Evolutionary conservation across 73 alveolate genomes (phyloP).

Genomic region (Durusdinium trenchii): DNA sequence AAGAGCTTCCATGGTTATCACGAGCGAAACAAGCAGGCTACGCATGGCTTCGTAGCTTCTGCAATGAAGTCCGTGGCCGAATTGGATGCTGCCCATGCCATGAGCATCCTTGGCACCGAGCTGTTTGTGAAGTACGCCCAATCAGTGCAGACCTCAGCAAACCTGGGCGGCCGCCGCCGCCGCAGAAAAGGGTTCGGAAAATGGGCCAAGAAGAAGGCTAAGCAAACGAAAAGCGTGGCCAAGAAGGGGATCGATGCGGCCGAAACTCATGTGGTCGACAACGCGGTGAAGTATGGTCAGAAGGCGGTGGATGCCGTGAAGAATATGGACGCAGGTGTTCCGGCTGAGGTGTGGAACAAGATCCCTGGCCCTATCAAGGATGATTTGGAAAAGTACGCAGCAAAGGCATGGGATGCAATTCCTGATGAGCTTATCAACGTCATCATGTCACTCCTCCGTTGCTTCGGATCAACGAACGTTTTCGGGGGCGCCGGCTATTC

Average conservation of each 20-base stretch:
- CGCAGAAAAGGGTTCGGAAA: neutral
- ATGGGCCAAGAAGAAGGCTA: constrained; percentile 2
- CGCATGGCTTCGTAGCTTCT: constrained; percentile 19
- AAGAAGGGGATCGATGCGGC: neutral
- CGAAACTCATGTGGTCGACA: no score
- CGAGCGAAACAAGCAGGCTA: neutral
- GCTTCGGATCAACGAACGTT: neutral
- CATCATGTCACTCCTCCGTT: constrained; percentile 2
- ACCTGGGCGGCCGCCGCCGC: neutral
- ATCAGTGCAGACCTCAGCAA: neutral
- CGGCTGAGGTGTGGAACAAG: constrained; percentile 28
- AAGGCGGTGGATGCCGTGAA: neutral
- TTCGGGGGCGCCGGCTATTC: constrained; percentile 19
- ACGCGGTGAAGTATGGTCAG: no score
- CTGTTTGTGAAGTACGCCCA: constrained; percentile 9
- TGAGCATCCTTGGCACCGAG: constrained; percentile 16
- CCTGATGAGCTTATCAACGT: neutral
- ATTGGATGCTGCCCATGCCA: constrained; percentile 31
- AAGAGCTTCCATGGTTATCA: constrained; percentile 1
- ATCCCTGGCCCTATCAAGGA: neutral
- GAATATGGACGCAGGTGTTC: neutral
- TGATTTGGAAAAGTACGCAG: neutral
- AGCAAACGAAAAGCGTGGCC: neutral
- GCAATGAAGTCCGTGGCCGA: neutral
- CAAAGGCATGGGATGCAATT: constrained; percentile 12